Evolutionary conservation across 495 filamentous ascomycete species (phyloP).

Genomic region (Aspergillus mulundensis): DNA sequence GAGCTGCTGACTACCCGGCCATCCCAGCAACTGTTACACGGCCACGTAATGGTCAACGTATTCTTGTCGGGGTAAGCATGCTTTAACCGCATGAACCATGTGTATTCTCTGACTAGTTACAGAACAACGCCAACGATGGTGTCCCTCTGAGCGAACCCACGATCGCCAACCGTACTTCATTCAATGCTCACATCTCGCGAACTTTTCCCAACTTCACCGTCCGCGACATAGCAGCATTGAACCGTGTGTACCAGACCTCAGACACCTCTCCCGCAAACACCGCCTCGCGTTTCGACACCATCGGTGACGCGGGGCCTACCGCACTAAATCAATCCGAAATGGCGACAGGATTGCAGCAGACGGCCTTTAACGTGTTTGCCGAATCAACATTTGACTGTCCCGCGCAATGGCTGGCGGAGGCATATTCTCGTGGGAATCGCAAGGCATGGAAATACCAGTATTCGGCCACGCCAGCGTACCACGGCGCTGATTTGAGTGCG

Average conservation of each 20-base stretch:
- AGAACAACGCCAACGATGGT: slow-evolving; percentile 55
- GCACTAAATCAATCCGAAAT: slow-evolving; percentile 44
- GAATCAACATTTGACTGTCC: slow-evolving; percentile 62
- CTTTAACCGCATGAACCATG: too few relatives aligned
- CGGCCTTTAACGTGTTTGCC: slow-evolving; percentile 40
- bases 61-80: slow-evolving; percentile 49
- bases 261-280: slow-evolving; percentile 20
- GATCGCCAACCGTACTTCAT: slow-evolving; percentile 42
- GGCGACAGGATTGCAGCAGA: slow-evolving; percentile 48
- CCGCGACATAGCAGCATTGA: slow-evolving; percentile 38
- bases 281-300: slow-evolving; percentile 37
- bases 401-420: slow-evolving; percentile 59
- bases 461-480: slow-evolving; percentile 54
- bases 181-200: slow-evolving; percentile 39
- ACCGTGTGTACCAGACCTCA: slow-evolving; percentile 41
- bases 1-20: slow-evolving; percentile 51
- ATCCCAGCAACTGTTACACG: slow-evolving; percentile 45
- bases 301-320: slow-evolving; percentile 42
- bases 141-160: slow-evolving; percentile 47
- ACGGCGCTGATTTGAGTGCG: slow-evolving; percentile 49
- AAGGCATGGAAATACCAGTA: slow-evolving; percentile 58
- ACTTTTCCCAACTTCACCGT: slow-evolving; percentile 49
- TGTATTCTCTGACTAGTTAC: too few relatives aligned
- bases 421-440: slow-evolving; percentile 35
- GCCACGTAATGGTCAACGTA: slow-evolving; percentile 49